These are phyloP conservation scores for Metschnikowia reukaufii DNA, from an alignment of 805 yeast genomes.

Conservation along the genomic window DNA sequence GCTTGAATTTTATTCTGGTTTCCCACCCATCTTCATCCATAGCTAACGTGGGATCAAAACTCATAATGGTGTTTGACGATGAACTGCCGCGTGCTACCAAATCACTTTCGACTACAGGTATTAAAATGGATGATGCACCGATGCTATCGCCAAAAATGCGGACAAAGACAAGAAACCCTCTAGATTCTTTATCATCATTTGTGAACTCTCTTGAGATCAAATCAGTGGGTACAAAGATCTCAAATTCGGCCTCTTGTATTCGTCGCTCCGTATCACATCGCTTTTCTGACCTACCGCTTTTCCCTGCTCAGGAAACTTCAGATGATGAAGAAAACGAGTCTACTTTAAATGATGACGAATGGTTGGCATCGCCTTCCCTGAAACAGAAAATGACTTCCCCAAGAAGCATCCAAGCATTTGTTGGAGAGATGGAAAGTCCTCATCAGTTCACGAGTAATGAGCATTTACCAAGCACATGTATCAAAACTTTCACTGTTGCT, in stretches of 20 bases:
- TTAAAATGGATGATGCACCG: not conserved
- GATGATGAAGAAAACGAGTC: conserved; percentile 20
- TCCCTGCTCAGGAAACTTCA: conserved; percentile 16
- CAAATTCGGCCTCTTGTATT: conserved; percentile 15
- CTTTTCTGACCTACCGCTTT: conserved; percentile 14
- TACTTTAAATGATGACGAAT: conserved; percentile 20
- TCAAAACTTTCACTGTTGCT: conserved; percentile 31
- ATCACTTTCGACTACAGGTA: not conserved
- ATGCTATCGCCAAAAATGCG: not conserved
- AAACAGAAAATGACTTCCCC: conserved; percentile 12
- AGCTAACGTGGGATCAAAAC: too few relatives aligned
- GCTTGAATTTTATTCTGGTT: too few relatives aligned
- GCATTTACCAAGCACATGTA: conserved; percentile 28
- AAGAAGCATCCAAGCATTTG: not conserved
- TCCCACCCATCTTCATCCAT: too few relatives aligned
- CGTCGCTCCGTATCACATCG: conserved; percentile 14
- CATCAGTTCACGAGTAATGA: conserved; percentile 27
- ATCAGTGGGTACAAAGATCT: conserved; percentile 15
- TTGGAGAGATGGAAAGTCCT: not conserved
- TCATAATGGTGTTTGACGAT: not conserved
- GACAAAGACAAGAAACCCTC: conserved; percentile 10
- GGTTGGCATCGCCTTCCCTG: conserved; percentile 18
- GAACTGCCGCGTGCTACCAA: not conserved
- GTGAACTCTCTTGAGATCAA: conserved; percentile 20
- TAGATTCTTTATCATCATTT: conserved; percentile 17